Conservation (phyloP, 768 basidiomycete genomes). For the Lactarius psammicola region DNA sequence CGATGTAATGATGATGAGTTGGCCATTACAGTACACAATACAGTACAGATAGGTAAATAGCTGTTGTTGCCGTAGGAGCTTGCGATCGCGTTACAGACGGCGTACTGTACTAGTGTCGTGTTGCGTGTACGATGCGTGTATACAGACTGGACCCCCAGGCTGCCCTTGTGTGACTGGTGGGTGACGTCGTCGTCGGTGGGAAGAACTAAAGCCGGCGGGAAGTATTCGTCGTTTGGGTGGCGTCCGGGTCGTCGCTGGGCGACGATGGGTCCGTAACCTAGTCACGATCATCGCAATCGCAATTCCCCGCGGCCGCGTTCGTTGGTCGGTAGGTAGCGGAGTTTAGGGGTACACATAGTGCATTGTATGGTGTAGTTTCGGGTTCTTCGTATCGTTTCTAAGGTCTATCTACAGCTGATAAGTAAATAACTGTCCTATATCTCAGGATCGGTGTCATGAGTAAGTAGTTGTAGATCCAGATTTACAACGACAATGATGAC, state of each 20-base stretch:
- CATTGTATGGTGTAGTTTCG: background rate
- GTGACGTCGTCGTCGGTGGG: background rate
- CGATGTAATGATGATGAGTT: background rate
- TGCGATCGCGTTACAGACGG: too few relatives aligned
- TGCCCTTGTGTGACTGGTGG: background rate
- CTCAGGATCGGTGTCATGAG: background rate
- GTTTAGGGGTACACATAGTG: background rate
- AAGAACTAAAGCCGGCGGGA: background rate
- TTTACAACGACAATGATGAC: background rate
- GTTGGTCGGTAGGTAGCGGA: background rate
- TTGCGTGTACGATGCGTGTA: background rate
- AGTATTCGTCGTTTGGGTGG: background rate
- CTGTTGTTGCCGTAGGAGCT: background rate
- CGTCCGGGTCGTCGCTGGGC: background rate
- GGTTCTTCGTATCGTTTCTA: too few relatives aligned
- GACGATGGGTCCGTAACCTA: background rate
- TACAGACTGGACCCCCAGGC: background rate
- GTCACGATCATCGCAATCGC: background rate
- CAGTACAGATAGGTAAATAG: background rate
- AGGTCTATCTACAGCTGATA: background rate
- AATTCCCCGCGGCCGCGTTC: background rate
- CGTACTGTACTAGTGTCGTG: too few relatives aligned
- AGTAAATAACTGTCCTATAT: background rate
- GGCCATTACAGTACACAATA: background rate
- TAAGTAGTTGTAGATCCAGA: background rate